phyloP scores from a whole-genome alignment of 2,329 filamentous ascomycete genomes.

The Trichoderma sp. region DNA sequence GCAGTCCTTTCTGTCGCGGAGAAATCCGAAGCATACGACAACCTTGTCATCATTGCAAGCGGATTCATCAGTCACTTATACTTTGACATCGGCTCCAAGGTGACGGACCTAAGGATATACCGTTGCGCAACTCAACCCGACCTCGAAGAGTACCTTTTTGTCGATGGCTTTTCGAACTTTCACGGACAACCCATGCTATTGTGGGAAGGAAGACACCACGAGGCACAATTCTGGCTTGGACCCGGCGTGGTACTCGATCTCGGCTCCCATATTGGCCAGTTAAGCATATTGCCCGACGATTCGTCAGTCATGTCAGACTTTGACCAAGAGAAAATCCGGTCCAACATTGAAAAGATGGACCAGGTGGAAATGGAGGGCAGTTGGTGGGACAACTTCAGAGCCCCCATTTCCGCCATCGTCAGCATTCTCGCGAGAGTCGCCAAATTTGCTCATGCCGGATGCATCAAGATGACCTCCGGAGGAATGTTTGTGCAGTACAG shows the following conservation, averaged over 20 bases:
- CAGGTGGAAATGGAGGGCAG: neutral
- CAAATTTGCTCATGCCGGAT: neutral
- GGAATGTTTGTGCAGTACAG: neutral
- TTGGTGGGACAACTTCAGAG: neutral
- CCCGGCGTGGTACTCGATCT: neutral
- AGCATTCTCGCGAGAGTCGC: neutral
- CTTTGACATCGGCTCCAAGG: neutral
- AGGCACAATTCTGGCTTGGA: neutral
- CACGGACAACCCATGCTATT: neutral
- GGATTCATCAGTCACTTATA: neutral
- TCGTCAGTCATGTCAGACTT: neutral
- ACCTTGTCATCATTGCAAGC: neutral
- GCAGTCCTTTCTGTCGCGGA: neutral
- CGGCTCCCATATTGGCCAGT: constrained; percentile 2
- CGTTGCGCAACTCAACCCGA: neutral
- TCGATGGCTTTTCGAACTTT: neutral
- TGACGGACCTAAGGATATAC: constrained; percentile 1
- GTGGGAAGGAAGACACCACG: neutral
- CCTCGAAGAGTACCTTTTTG: neutral
- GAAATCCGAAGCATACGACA: neutral
- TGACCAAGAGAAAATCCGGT: neutral
- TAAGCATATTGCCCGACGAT: neutral
- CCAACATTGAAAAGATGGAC: constrained; percentile 1
- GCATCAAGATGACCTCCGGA: neutral
- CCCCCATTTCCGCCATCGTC: neutral